phyloP scores from a whole-genome alignment of 352 stramenopile species.

The Phytophthora cactorum region DNA sequence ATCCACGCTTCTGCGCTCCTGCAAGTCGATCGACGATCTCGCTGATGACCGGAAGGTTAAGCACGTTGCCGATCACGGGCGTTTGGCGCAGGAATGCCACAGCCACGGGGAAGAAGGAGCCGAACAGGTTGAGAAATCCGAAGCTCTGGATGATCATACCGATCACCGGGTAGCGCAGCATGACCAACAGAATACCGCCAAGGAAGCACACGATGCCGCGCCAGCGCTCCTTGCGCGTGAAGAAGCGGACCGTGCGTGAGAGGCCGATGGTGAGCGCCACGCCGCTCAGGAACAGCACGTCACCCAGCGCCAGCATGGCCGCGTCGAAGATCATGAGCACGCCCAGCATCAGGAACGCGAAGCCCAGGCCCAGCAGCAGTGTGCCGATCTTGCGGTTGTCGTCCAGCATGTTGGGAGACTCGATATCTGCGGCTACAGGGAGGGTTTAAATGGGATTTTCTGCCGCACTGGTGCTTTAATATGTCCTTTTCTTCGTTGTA shows the following conservation, averaged over 20 bases:
- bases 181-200: slow-evolving; percentile 92
- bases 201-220: slow-evolving; percentile 95
- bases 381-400: slow-evolving; percentile 98
- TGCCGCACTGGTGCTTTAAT: not conserved
- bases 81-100: slow-evolving; percentile 93
- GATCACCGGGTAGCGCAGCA: slow-evolving; percentile 93
- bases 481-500: not conserved
- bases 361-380: slow-evolving; percentile 91
- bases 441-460: not conserved
- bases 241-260: slow-evolving; percentile 94
- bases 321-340: slow-evolving; percentile 96
- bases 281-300: slow-evolving; percentile 94
- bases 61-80: slow-evolving; percentile 89
- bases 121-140: slow-evolving; percentile 96
- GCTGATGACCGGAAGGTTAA: slow-evolving; percentile 87
- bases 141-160: slow-evolving; percentile 95
- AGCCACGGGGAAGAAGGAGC: slow-evolving; percentile 96
- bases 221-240: slow-evolving; percentile 93
- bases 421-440: slow-evolving; percentile 2
- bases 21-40: slow-evolving; percentile 86
- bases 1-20: slow-evolving; percentile 84
- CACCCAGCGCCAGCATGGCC: slow-evolving; percentile 92
- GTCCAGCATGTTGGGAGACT: slow-evolving; percentile 60
- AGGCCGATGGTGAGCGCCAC: slow-evolving; percentile 95
- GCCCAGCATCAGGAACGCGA: slow-evolving; percentile 93